Conservation (phyloP, 2,329 filamentous ascomycete species). For the Neopestalotiopsis sp. region DNA sequence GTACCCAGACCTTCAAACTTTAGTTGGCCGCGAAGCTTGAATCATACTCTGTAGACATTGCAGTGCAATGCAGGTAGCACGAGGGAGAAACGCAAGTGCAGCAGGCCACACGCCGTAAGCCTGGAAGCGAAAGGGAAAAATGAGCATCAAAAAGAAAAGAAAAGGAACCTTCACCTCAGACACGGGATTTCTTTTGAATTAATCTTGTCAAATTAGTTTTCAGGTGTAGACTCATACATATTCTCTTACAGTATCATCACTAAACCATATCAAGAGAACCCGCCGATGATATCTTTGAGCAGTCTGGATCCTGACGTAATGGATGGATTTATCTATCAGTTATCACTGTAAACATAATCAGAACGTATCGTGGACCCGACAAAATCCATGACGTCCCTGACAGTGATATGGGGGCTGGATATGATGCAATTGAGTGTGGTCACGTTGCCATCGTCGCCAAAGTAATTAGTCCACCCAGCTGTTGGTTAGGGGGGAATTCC, state of each 20-base stretch:
- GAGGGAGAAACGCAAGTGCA: no score
- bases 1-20: no score
- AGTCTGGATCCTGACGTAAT: not conserved
- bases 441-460: slow-evolving; percentile 18
- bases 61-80: no score
- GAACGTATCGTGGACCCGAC: slow-evolving; percentile 24
- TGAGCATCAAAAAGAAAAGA: no score
- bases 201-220: no score
- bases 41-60: no score
- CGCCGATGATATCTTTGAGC: not conserved
- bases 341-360: slow-evolving; percentile 25
- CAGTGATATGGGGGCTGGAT: slow-evolving; percentile 39
- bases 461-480: slow-evolving; percentile 22
- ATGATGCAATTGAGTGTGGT: slow-evolving; percentile 12
- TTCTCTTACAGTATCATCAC: not conserved
- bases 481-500: not conserved
- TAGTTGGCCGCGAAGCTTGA: no score
- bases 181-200: no score
- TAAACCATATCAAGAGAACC: not conserved
- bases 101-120: no score
- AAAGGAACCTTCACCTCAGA: no score
- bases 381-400: slow-evolving; percentile 29
- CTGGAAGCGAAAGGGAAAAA: no score
- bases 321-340: not conserved
- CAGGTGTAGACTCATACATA: not conserved